Percentiles rank a stretch among this genome's conserved stretches.
Evolutionary conservation across 164 flowering plant genomes (phyloP).

Genomic region (Vitis riparia): DNA sequence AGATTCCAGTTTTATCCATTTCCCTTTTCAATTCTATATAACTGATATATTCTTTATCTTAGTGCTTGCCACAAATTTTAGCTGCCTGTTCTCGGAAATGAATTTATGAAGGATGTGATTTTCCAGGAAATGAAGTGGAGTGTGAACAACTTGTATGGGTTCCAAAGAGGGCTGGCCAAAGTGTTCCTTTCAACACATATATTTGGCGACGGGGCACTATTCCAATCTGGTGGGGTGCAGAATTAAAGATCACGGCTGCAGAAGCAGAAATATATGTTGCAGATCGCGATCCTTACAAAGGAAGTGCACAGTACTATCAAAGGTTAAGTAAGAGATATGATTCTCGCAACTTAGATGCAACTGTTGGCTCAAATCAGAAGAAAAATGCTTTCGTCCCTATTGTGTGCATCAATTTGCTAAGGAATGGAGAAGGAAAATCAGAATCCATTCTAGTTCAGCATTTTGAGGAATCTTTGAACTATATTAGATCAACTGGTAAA

Average conservation of each 20-base stretch:
- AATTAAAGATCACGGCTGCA: slow-evolving; percentile 89
- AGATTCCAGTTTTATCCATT: too few relatives aligned
- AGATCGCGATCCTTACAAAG: slow-evolving; percentile 83
- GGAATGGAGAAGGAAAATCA: slow-evolving; percentile 91
- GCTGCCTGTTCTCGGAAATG: background rate
- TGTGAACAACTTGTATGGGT: slow-evolving; percentile 98
- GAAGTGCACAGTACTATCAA: slow-evolving; percentile 79
- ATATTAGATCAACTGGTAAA: slow-evolving; percentile 60
- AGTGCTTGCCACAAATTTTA: background rate
- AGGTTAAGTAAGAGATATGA: slow-evolving; percentile 86
- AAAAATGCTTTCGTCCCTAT: slow-evolving; percentile 76
- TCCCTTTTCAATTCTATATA: background rate
- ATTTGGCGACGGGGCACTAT: slow-evolving; percentile 97
- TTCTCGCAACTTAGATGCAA: slow-evolving; percentile 49
- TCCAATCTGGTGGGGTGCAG: slow-evolving; percentile 99
- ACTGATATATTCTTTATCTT: background rate
- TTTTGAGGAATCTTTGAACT: slow-evolving; percentile 87
- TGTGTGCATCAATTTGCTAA: slow-evolving; percentile 83
- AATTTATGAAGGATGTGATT: slow-evolving; percentile 14
- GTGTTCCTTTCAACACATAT: slow-evolving; percentile 85
- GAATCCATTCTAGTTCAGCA: slow-evolving; percentile 89
- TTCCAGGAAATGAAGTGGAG: slow-evolving; percentile 96
- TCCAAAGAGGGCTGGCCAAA: slow-evolving; percentile 67
- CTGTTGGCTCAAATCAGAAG: slow-evolving; percentile 48
- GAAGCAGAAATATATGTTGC: slow-evolving; percentile 98